Conservation (phyloP, 139 green algal genomes). For the Tetraselmis chui region DNA sequence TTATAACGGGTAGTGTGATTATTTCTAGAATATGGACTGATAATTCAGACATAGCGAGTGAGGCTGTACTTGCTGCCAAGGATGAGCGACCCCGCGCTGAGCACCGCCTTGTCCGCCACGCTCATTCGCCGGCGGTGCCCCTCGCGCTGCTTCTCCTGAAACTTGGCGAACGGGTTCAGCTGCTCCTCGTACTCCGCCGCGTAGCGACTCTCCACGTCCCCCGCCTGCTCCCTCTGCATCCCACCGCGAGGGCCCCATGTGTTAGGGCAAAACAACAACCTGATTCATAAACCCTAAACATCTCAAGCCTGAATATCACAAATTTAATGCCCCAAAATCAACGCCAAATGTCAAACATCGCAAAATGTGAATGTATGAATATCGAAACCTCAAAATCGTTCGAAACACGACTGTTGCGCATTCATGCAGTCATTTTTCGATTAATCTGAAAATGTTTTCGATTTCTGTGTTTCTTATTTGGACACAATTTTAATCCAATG, state of each 20-base stretch:
- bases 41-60: no score
- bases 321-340: background rate
- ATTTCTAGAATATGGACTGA: no score
- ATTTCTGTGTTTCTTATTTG: no score
- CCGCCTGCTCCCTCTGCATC: slow-evolving; percentile 25
- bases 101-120: background rate
- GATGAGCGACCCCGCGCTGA: background rate
- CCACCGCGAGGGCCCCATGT: background rate
- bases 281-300: slow-evolving; percentile 1
- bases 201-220: slow-evolving; percentile 73
- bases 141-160: slow-evolving; percentile 44
- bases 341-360: slow-evolving; percentile 22
- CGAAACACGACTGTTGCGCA: no score
- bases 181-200: slow-evolving; percentile 75
- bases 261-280: background rate
- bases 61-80: background rate
- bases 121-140: background rate
- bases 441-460: no score
- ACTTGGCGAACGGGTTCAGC: slow-evolving; percentile 85
- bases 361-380: slow-evolving; percentile 23
- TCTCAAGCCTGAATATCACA: background rate
- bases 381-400: no score
- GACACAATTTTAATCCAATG: no score
- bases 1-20: no score
- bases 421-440: no score